phyloP scores from a whole-genome alignment of 306 rosid species.

The Corylus heterophylla region DNA sequence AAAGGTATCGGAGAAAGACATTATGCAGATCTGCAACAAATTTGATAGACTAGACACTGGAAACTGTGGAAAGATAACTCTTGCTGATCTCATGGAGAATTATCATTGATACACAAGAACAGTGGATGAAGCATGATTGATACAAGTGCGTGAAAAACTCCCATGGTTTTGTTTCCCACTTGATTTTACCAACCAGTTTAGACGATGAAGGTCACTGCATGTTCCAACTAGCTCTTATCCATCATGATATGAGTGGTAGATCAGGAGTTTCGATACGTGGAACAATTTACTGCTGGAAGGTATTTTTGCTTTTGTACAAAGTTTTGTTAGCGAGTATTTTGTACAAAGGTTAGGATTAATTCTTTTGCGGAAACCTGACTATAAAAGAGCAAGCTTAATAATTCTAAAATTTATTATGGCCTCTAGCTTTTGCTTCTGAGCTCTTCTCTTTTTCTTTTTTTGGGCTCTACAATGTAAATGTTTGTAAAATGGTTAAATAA shows the following conservation, averaged over 20 bases:
- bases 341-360: constrained; percentile 12
- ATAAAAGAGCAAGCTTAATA: not conserved
- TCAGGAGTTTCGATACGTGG: constrained; percentile 25
- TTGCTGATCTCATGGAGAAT: constrained; percentile 68
- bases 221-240: constrained; percentile 21
- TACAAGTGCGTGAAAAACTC: constrained; percentile 11
- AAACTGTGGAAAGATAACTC: constrained; percentile 82
- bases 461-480: constrained; percentile 17
- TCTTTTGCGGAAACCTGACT: constrained; percentile 22
- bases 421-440: constrained; percentile 16
- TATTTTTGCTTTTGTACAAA: constrained; percentile 35
- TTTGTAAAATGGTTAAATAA: constrained; percentile 8
- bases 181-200: constrained; percentile 13
- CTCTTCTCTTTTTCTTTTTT: not conserved
- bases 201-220: constrained; percentile 5
- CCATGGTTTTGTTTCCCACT: constrained; percentile 19
- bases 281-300: constrained; percentile 17
- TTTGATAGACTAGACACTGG: constrained; percentile 78
- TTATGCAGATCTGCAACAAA: constrained; percentile 65
- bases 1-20: constrained; percentile 78
- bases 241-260: constrained; percentile 22
- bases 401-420: not conserved
- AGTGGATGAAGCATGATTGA: constrained; percentile 4
- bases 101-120: constrained; percentile 25
- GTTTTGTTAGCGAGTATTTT: not conserved